phyloP scores from a whole-genome alignment of 169 alveolate species.

The Plasmodium inui region DNA sequence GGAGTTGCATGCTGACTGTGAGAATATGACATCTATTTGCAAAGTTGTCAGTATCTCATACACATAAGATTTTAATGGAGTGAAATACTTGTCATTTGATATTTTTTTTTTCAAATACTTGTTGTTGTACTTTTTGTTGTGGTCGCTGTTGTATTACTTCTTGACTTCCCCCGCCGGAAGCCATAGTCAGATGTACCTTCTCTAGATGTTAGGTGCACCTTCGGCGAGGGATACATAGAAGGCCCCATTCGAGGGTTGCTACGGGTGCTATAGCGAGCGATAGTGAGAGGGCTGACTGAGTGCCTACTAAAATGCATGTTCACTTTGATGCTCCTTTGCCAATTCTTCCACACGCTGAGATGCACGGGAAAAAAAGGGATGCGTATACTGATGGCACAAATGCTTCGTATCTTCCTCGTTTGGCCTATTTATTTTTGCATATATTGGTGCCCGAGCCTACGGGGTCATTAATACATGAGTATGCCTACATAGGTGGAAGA shows the following conservation, averaged over 20 bases:
- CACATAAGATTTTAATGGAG: neutral
- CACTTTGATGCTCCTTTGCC: neutral
- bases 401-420: neutral
- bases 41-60: neutral
- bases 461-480: neutral
- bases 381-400: neutral
- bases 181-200: neutral
- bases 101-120: neutral
- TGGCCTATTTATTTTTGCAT: neutral
- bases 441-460: neutral
- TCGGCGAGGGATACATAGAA: neutral
- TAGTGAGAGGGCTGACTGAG: neutral
- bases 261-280: neutral
- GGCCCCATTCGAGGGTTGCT: neutral
- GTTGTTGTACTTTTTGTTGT: neutral
- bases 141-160: neutral
- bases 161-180: neutral
- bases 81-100: neutral
- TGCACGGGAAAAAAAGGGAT: neutral
- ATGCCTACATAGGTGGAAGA: neutral
- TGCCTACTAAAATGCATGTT: neutral
- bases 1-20: neutral
- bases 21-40: neutral
- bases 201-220: neutral
- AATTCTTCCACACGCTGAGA: neutral